Evolutionary conservation across 345 rosid genomes (phyloP), one percentile per base, ranked within the genome.

Genomic region (Eucalyptus cloeziana): DNA sequence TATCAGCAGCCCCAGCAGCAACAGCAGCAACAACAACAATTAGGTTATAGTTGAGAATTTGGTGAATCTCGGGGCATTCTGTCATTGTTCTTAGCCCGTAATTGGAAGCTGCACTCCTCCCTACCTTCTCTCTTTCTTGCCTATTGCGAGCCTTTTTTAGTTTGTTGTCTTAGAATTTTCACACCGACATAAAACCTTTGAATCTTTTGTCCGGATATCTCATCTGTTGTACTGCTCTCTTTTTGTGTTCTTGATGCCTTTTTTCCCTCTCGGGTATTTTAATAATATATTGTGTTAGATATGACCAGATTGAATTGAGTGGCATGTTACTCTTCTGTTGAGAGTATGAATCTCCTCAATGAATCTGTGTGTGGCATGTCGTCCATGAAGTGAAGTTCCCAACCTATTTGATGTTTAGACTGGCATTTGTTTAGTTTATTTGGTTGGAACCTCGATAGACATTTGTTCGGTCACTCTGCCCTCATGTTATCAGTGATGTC

Each of bases 21-120:
- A 89, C 93, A 87, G 13, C 94, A 89, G 22, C 96, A 94, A 89
- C 96, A 92, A 89, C 96, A 94, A 90, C 98, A 94, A 93, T 92
- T 91, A 40, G 97, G 98, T 88, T 96, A 93, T 80, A 94, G 96
- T 92, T 95, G 92, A 92, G 88, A 87, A 87, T 56, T 37, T 76
- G 50, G 31, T 7, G 7, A n/a, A 40, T 64, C 88, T 50, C 10
- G 7, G 67, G 87, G 25, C 54, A 86, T 10, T 51, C n/a, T 86
- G 62, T 56, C 45, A 33, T 31, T 51, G 87, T 86, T 17, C 87
- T 86, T 51, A 43, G 64, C 45, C 40, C 10, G 87, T 33, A 11
- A 33, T 10, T 86, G 87, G 40, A 51, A 86, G 87, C 62, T 86
- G 87, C 87, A 27, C 45, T 52, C 45, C 62, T 86, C 44, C 54